These are phyloP conservation scores for Picea glauca DNA, from an alignment of 75 land plant species.

Conservation along the genomic window DNA sequence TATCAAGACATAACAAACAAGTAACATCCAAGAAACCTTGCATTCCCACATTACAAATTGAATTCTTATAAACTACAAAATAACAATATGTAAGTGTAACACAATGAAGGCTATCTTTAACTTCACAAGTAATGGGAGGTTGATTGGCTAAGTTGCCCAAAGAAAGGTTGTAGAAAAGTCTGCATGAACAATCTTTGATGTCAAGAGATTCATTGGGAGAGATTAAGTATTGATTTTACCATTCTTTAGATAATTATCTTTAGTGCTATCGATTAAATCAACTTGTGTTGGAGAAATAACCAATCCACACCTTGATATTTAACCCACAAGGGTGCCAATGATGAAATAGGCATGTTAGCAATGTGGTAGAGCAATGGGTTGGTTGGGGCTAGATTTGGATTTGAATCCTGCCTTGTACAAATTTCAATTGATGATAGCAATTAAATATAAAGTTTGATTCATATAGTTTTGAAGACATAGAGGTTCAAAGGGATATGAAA, in stretches of 20 bases:
- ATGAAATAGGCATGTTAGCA: not conserved
- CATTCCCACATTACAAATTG: too few relatives aligned
- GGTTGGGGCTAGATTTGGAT: not conserved
- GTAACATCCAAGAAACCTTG: too few relatives aligned
- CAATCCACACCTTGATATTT: not conserved
- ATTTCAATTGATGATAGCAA: not conserved
- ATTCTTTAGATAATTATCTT: not conserved
- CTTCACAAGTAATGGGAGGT: too few relatives aligned
- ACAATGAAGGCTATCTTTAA: too few relatives aligned
- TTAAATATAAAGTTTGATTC: too few relatives aligned
- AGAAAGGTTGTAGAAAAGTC: constrained; percentile 59
- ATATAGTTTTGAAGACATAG: constrained; percentile 49
- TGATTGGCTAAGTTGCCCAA: constrained; percentile 18
- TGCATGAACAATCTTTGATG: constrained; percentile 68
- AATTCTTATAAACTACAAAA: too few relatives aligned
- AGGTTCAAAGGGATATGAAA: constrained; percentile 59
- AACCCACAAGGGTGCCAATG: not conserved
- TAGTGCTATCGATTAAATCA: not conserved
- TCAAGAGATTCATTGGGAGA: constrained; percentile 57
- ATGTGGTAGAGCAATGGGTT: not conserved
- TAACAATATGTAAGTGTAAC: too few relatives aligned
- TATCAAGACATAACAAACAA: too few relatives aligned
- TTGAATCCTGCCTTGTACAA: not conserved
- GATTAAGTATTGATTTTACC: constrained; percentile 14
- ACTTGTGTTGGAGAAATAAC: not conserved